Conservation (phyloP, 148 eudicot genomes). For the Diospyros lotus region DNA sequence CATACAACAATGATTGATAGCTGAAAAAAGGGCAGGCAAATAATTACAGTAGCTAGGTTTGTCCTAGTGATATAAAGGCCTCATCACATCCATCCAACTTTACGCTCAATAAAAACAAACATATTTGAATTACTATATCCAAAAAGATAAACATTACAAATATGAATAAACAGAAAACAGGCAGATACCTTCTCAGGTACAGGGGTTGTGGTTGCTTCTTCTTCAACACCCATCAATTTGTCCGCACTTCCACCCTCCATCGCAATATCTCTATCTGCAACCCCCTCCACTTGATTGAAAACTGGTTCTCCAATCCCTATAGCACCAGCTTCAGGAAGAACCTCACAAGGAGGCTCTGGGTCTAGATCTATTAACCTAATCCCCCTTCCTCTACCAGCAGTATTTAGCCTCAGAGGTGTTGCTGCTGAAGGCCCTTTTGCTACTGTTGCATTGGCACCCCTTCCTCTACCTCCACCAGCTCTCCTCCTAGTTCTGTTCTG, state of each 20-base stretch:
- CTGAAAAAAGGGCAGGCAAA: not conserved
- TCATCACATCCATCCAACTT: not conserved
- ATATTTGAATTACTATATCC: not conserved
- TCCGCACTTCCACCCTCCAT: slow-evolving; percentile 87
- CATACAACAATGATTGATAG: not conserved
- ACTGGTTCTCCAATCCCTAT: slow-evolving; percentile 50
- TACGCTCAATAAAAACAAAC: no score
- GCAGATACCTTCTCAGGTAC: slow-evolving; percentile 80
- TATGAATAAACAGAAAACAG: not conserved
- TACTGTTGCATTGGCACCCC: slow-evolving; percentile 71
- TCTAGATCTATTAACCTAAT: slow-evolving; percentile 76
- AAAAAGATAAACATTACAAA: not conserved
- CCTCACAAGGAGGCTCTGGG: slow-evolving; percentile 66
- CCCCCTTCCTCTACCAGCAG: slow-evolving; percentile 87
- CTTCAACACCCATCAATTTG: slow-evolving; percentile 67
- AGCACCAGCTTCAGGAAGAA: slow-evolving; percentile 53
- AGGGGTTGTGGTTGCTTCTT: slow-evolving; percentile 71
- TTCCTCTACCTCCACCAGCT: slow-evolving; percentile 75
- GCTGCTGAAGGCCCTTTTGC: slow-evolving; percentile 58
- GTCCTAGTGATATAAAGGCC: not conserved
- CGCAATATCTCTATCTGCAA: slow-evolving; percentile 57
- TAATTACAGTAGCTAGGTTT: not conserved
- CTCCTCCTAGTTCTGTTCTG: slow-evolving; percentile 74
- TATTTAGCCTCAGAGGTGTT: slow-evolving; percentile 59
- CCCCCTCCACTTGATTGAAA: slow-evolving; percentile 56